Conservation (phyloP, 306 rosid genomes). For the Abrus precatorius region DNA sequence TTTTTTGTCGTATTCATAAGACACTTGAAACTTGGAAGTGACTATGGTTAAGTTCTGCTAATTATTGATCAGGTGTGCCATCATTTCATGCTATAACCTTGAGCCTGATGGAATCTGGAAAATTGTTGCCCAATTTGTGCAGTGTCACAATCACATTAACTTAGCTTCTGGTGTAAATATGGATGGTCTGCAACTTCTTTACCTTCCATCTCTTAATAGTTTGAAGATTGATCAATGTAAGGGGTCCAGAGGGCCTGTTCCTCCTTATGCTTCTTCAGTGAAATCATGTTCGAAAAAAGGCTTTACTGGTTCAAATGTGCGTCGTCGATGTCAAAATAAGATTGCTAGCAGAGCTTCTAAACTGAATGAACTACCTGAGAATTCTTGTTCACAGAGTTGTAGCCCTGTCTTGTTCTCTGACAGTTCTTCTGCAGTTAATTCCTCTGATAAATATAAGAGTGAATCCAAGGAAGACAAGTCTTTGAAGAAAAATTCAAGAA, state of each 20-base stretch:
- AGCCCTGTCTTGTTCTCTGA: conserved; percentile 51
- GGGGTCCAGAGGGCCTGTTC: conserved; percentile 51
- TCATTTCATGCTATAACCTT: conserved; percentile 54
- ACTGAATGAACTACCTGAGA: conserved; percentile 62
- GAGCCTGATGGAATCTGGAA: conserved; percentile 70
- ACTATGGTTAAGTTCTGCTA: conserved; percentile 36
- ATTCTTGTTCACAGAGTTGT: conserved; percentile 52
- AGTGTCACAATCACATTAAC: conserved; percentile 50
- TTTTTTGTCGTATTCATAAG: conserved; percentile 15
- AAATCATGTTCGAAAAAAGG: conserved; percentile 57
- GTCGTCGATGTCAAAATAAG: conserved; percentile 67
- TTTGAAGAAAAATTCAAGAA: conserved; percentile 63
- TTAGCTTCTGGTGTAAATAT: conserved; percentile 55
- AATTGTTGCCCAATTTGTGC: conserved; percentile 63
- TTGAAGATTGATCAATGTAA: conserved; percentile 56
- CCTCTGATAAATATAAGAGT: conserved; percentile 48
- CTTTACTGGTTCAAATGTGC: conserved; percentile 55
- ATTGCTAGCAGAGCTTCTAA: conserved; percentile 60
- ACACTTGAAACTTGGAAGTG: conserved; percentile 39
- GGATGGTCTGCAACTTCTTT: conserved; percentile 70
- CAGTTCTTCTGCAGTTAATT: conserved; percentile 47
- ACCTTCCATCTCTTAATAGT: conserved; percentile 60
- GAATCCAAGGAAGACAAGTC: conserved; percentile 54
- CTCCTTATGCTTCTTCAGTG: conserved; percentile 55
- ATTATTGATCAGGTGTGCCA: conserved; percentile 63